These are phyloP conservation scores for Cytospora chrysosperma DNA, from an alignment of 2,329 filamentous ascomycete species.

Conservation along the genomic window DNA sequence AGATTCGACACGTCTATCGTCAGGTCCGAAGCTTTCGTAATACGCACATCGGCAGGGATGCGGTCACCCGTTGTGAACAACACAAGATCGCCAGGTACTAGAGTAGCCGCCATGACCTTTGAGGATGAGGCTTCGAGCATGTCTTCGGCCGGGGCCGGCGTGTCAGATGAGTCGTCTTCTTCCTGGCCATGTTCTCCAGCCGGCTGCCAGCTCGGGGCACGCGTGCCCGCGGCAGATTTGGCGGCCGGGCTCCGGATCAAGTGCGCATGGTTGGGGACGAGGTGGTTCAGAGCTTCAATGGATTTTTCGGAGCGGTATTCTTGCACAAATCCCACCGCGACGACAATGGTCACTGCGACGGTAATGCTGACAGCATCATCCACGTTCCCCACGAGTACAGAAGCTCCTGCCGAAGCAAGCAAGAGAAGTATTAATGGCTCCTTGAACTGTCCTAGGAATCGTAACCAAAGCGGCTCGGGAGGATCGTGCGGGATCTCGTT, in stretches of 20 bases:
- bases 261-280: slow-evolving; percentile 94
- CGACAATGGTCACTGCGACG: slow-evolving; percentile 93
- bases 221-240: slow-evolving; percentile 34
- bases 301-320: slow-evolving; percentile 98
- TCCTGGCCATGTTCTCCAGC: slow-evolving; percentile 27
- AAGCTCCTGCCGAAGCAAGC: slow-evolving; percentile 82
- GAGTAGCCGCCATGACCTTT: slow-evolving; percentile 80
- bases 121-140: slow-evolving; percentile 70
- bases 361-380: slow-evolving; percentile 96
- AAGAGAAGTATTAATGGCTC: slow-evolving; percentile 93
- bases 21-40: slow-evolving; percentile 84
- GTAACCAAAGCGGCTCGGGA: slow-evolving; percentile 90
- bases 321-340: slow-evolving; percentile 93
- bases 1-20: slow-evolving; percentile 96
- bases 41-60: slow-evolving; percentile 92
- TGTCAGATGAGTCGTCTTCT: slow-evolving; percentile 49
- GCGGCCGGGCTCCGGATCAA: slow-evolving; percentile 66
- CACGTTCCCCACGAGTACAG: slow-evolving; percentile 85
- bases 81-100: slow-evolving; percentile 91
- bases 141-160: slow-evolving; percentile 60
- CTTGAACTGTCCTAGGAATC: slow-evolving; percentile 95
- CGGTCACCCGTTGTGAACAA: slow-evolving; percentile 94
- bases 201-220: slow-evolving; percentile 49
- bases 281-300: slow-evolving; percentile 86
- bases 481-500: slow-evolving; percentile 95